Percentiles rank a stretch among this genome's conserved stretches.
phyloP scores from a whole-genome alignment of 164 flowering plant species.

The Macadamia tetraphylla region DNA sequence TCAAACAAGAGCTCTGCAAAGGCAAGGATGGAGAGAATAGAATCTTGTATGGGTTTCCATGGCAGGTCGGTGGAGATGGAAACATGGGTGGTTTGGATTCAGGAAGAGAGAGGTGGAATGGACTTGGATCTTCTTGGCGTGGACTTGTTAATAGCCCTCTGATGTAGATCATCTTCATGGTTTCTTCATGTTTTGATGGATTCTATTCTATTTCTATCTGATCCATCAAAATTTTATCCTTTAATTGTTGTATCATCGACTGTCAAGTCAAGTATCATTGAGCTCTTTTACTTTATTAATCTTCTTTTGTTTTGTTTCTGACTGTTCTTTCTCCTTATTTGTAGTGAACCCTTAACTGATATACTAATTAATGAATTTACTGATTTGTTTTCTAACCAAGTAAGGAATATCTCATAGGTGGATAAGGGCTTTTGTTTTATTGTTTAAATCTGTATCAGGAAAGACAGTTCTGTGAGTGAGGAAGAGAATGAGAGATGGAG shows the following conservation, averaged over 20 bases:
- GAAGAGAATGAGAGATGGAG: too few relatives aligned
- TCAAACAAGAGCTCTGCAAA: conserved; percentile 48
- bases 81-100: conserved; percentile 35
- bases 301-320: too few relatives aligned
- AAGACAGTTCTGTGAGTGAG: neutral
- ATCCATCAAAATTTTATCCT: too few relatives aligned
- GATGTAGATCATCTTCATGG: conserved; percentile 35
- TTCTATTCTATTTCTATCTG: too few relatives aligned
- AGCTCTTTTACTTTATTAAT: too few relatives aligned
- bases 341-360: too few relatives aligned
- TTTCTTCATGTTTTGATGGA: neutral
- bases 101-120: conserved; percentile 61
- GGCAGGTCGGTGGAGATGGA: conserved; percentile 46
- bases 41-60: conserved; percentile 57
- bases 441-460: neutral
- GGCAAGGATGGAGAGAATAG: conserved; percentile 26
- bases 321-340: too few relatives aligned
- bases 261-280: too few relatives aligned
- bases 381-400: neutral
- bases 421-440: too few relatives aligned
- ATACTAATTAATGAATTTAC: neutral
- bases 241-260: too few relatives aligned
- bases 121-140: conserved; percentile 60
- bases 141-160: conserved; percentile 72
- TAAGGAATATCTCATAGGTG: too few relatives aligned